phyloP scores from a whole-genome alignment of 2,329 filamentous ascomycete species.

The Curvularia eragrostidis region DNA sequence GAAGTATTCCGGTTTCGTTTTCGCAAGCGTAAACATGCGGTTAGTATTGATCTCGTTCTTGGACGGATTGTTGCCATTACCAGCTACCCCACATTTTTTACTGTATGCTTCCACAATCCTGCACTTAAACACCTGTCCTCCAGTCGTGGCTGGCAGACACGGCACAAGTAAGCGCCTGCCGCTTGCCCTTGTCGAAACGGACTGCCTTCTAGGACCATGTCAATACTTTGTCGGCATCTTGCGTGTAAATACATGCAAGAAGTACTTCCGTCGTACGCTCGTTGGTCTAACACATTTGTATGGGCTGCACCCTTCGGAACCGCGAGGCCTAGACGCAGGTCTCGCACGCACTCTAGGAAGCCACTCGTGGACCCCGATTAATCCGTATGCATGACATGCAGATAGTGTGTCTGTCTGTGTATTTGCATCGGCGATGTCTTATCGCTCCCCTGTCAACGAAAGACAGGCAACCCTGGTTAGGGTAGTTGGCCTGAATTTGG shows the following conservation, averaged over 20 bases:
- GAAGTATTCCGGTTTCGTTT: constrained; percentile 1
- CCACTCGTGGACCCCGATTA: constrained; percentile 6
- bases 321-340: constrained; percentile 13
- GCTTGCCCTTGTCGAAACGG: constrained; percentile 6
- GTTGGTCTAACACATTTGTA: constrained; percentile 7
- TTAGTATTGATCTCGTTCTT: background rate
- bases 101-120: constrained; percentile 11
- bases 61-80: background rate
- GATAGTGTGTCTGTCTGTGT: constrained; percentile 3
- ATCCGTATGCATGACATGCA: constrained; percentile 14
- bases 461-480: background rate
- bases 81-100: constrained; percentile 17
- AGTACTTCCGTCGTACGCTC: constrained; percentile 7
- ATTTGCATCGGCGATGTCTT: constrained; percentile 13
- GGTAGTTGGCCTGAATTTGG: background rate
- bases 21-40: constrained; percentile 10
- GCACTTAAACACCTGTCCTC: constrained; percentile 17
- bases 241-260: constrained; percentile 11
- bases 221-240: constrained; percentile 7
- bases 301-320: constrained; percentile 7
- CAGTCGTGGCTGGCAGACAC: constrained; percentile 11
- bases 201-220: constrained; percentile 7
- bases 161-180: constrained; percentile 15
- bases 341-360: constrained; percentile 14
- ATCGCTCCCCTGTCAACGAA: background rate